phyloP scores from a whole-genome alignment of 2,329 filamentous ascomycete species.

The Xylariaceae sp. region DNA sequence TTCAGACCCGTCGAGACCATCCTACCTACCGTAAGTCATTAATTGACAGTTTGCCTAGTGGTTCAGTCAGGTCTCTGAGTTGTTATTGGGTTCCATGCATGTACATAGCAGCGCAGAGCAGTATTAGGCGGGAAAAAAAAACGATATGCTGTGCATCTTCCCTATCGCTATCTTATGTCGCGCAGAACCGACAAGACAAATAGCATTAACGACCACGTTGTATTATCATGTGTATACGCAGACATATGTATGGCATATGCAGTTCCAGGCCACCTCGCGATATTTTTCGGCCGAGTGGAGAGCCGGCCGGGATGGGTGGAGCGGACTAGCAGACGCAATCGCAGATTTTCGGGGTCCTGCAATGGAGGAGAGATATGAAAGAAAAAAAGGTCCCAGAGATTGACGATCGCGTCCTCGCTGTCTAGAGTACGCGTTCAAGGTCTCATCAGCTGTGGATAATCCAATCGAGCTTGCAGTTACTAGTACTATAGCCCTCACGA shows the following conservation, averaged over 20 bases:
- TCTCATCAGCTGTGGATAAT: not conserved
- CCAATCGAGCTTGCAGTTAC: not conserved
- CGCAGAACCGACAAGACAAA: slow-evolving; percentile 18
- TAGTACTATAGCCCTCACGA: not conserved
- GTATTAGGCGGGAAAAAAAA: not conserved
- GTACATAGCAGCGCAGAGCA: slow-evolving; percentile 7
- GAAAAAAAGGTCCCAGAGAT: not conserved
- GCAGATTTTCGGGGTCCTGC: not conserved
- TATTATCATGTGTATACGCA: slow-evolving; percentile 3
- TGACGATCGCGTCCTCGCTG: not conserved
- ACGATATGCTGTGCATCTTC: slow-evolving; percentile 11
- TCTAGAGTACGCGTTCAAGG: not conserved
- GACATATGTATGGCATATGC: not conserved
- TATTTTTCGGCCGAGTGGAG: not conserved
- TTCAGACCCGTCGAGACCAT: slow-evolving; percentile 16
- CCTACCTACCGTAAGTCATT: not conserved
- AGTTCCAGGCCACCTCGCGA: not conserved
- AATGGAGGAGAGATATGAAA: not conserved
- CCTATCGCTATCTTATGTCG: slow-evolving; percentile 12
- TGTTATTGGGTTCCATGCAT: slow-evolving; percentile 8
- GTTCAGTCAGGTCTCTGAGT: slow-evolving; percentile 12
- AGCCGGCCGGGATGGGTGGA: not conserved
- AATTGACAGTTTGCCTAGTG: slow-evolving; percentile 10
- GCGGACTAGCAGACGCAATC: not conserved
- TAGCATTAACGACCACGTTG: slow-evolving; percentile 11